phyloP scores from a whole-genome alignment of 352 stramenopile species.

The Globisporangium perplexum region DNA sequence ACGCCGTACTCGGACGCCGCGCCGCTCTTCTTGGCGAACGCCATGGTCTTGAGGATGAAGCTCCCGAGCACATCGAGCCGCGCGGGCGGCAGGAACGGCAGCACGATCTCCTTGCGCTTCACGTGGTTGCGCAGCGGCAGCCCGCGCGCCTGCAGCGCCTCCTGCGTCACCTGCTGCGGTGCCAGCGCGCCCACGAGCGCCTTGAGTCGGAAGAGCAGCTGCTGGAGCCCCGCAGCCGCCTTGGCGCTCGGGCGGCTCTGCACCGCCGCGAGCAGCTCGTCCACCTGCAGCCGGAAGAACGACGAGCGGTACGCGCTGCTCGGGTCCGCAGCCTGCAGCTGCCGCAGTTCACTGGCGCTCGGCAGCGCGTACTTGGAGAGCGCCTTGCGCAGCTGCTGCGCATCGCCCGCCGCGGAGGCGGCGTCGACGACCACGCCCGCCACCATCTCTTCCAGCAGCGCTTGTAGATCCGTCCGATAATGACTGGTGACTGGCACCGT shows the following conservation, averaged over 20 bases:
- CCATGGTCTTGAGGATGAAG: conserved; percentile 85
- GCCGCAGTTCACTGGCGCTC: conserved; percentile 71
- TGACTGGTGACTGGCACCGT: neutral
- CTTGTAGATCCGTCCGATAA: neutral
- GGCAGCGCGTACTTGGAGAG: conserved; percentile 89
- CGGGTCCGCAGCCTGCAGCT: conserved; percentile 74
- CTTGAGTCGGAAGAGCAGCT: conserved; percentile 82
- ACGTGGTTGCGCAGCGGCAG: conserved; percentile 67
- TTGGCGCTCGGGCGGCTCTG: conserved; percentile 51
- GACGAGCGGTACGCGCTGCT: conserved; percentile 71
- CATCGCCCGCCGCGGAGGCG: conserved; percentile 8
- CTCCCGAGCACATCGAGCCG: conserved; percentile 83
- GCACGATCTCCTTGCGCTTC: conserved; percentile 81
- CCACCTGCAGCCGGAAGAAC: conserved; percentile 83
- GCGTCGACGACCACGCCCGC: conserved; percentile 1
- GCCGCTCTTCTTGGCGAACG: conserved; percentile 42
- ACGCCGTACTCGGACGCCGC: conserved; percentile 38
- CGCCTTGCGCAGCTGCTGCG: conserved; percentile 61
- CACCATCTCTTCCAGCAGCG: conserved; percentile 1
- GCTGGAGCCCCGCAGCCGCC: conserved; percentile 39
- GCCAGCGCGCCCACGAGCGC: conserved; percentile 53
- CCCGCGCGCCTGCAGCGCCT: conserved; percentile 47
- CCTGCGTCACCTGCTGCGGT: conserved; percentile 71
- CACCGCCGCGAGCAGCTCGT: conserved; percentile 77
- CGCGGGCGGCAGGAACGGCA: conserved; percentile 72